These are phyloP conservation scores for Aspergillus ostianus DNA, from an alignment of 495 filamentous ascomycete genomes.

Conservation along the genomic window DNA sequence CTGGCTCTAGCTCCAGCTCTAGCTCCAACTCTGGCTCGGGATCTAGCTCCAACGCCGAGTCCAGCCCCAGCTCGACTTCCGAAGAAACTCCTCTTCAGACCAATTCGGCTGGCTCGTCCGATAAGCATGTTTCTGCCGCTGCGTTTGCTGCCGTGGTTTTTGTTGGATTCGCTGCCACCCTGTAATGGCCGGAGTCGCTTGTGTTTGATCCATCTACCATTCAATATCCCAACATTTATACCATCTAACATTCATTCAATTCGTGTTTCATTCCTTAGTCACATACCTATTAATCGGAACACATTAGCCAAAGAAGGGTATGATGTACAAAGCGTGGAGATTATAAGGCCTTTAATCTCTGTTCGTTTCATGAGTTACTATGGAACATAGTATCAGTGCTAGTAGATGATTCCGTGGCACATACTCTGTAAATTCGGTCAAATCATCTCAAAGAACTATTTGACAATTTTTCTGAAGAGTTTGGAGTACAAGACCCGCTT, in stretches of 20 bases:
- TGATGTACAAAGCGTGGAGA: not conserved
- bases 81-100: conserved; percentile 8
- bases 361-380: not conserved
- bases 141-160: conserved; percentile 40
- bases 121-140: conserved; percentile 35
- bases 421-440: not conserved
- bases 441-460: not conserved
- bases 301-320: not conserved
- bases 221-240: not conserved
- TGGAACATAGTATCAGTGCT: not conserved
- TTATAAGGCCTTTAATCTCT: not conserved
- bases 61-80: conserved; percentile 19
- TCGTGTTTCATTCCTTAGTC: not conserved
- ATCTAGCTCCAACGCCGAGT: conserved; percentile 11
- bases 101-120: conserved; percentile 23
- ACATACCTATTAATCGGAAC: not conserved
- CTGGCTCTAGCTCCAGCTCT: too few species aligned
- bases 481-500: not conserved
- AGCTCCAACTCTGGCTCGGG: conserved; percentile 10
- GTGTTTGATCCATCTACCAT: not conserved
- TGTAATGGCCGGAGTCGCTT: conserved; percentile 19
- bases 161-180: conserved; percentile 37
- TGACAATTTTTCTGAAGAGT: not conserved
- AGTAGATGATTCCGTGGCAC: not conserved
- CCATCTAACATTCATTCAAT: not conserved